phyloP scores from a whole-genome alignment of 2,329 filamentous ascomycete species.

The Fusarium buharicum region DNA sequence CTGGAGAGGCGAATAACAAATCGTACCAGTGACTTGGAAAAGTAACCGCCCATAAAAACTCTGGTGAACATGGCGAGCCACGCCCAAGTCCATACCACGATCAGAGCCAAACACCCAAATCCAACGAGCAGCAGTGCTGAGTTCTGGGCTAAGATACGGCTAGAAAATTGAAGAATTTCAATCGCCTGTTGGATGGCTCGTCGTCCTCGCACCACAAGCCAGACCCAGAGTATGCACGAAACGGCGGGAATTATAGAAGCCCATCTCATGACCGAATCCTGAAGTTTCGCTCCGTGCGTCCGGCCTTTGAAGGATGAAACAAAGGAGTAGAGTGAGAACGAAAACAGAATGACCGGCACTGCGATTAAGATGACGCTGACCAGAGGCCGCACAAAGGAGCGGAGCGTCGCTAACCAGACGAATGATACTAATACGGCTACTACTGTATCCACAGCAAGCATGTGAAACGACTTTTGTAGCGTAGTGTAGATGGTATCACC shows the following conservation, averaged over 20 bases:
- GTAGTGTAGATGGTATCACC: constrained; percentile 96
- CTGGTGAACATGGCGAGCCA: constrained; percentile 98
- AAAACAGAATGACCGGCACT: constrained; percentile 86
- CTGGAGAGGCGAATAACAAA: constrained; percentile 89
- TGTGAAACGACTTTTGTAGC: constrained; percentile 84
- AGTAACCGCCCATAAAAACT: constrained; percentile 92
- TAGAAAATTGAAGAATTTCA: constrained; percentile 90
- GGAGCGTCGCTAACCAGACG: constrained; percentile 87
- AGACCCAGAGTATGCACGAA: constrained; percentile 81
- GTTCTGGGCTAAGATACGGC: constrained; percentile 85
- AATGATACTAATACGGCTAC: constrained; percentile 90
- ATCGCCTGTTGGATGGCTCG: constrained; percentile 84
- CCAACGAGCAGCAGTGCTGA: constrained; percentile 86
- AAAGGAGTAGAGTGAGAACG: constrained; percentile 91
- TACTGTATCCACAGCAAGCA: constrained; percentile 89
- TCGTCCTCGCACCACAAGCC: constrained; percentile 82
- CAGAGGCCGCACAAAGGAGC: constrained; percentile 87
- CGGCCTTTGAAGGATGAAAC: constrained; percentile 86
- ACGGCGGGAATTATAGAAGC: constrained; percentile 79
- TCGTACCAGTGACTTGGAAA: constrained; percentile 67
- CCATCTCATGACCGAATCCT: constrained; percentile 91
- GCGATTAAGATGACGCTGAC: constrained; percentile 83
- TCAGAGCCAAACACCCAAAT: constrained; percentile 76
- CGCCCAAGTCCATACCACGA: constrained; percentile 91
- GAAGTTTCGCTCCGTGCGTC: constrained; percentile 78